Evolutionary conservation across 106 monocot genomes (phyloP).

Genomic region (Chionographis japonica): DNA sequence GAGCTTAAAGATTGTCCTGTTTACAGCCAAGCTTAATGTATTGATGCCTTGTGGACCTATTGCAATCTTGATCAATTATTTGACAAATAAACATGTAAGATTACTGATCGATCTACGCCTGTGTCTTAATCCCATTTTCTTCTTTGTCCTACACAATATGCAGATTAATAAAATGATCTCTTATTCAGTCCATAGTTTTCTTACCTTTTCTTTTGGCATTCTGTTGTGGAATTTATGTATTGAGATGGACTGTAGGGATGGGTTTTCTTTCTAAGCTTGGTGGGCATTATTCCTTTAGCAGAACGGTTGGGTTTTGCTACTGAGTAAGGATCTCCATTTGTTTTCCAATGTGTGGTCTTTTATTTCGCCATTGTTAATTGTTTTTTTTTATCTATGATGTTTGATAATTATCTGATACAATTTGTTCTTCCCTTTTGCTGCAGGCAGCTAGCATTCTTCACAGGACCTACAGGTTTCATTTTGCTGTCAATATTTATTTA

Average conservation of each 20-base stretch:
- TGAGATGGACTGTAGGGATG: conserved; percentile 35
- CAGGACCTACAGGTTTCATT: conserved; percentile 62
- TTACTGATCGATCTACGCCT: neutral
- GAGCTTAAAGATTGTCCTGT: conserved; percentile 56
- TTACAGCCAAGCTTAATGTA: conserved; percentile 60
- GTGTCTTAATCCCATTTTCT: neutral
- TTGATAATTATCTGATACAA: neutral
- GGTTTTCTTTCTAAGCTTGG: conserved; percentile 69
- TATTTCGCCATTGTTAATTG: neutral
- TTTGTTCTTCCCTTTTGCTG: conserved; percentile 4
- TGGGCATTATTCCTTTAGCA: conserved; percentile 80
- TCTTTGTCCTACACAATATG: too few relatives aligned
- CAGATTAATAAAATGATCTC: neutral
- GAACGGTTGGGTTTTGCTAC: conserved; percentile 80
- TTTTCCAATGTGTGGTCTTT: neutral
- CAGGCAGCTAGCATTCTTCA: conserved; percentile 77
- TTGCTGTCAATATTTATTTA: conserved; percentile 1
- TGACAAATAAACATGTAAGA: conserved; percentile 48
- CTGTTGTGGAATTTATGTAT: neutral
- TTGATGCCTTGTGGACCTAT: conserved; percentile 63
- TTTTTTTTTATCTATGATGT: neutral
- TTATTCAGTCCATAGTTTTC: neutral
- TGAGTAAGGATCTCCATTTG: conserved; percentile 42
- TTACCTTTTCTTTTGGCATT: neutral
- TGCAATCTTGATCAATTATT: conserved; percentile 52